These are phyloP conservation scores for Avena eriantha DNA, from an alignment of 176 grass and related monocot species.

Conservation along the genomic window DNA sequence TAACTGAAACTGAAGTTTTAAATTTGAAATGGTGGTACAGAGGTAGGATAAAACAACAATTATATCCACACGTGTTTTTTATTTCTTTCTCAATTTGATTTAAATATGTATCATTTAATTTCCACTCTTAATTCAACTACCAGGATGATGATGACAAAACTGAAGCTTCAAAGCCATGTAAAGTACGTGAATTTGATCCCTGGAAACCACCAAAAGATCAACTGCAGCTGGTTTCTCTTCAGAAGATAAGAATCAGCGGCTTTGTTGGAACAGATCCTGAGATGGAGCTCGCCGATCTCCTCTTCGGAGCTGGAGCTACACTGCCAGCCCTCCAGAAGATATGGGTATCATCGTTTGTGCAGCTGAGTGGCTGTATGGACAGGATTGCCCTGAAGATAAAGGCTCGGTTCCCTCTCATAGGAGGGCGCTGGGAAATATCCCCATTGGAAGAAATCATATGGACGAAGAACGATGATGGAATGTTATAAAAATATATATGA, in stretches of 20 bases:
- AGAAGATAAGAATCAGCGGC: background rate
- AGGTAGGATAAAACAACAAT: background rate
- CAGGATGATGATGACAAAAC: background rate
- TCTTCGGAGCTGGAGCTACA: background rate
- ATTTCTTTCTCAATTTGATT: background rate
- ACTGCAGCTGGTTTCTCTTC: background rate
- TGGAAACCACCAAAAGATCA: background rate
- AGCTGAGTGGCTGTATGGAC: background rate
- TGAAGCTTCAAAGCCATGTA: background rate
- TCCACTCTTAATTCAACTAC: background rate
- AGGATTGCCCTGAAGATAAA: constrained; percentile 3
- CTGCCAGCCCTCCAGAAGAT: background rate
- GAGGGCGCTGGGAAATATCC: background rate
- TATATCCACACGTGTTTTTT: background rate
- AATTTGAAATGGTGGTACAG: background rate
- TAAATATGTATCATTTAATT: background rate
- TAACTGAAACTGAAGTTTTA: background rate
- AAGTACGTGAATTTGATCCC: background rate
- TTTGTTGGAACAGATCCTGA: background rate
- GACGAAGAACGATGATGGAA: background rate
- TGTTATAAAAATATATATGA: background rate
- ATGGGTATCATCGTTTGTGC: background rate
- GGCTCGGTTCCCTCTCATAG: background rate
- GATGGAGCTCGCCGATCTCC: background rate
- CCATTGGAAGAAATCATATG: background rate